Percentiles rank a stretch among this genome's conserved stretches.
Conservation (phyloP, 768 basidiomycete species). For the Cyclocybe aegerita region DNA sequence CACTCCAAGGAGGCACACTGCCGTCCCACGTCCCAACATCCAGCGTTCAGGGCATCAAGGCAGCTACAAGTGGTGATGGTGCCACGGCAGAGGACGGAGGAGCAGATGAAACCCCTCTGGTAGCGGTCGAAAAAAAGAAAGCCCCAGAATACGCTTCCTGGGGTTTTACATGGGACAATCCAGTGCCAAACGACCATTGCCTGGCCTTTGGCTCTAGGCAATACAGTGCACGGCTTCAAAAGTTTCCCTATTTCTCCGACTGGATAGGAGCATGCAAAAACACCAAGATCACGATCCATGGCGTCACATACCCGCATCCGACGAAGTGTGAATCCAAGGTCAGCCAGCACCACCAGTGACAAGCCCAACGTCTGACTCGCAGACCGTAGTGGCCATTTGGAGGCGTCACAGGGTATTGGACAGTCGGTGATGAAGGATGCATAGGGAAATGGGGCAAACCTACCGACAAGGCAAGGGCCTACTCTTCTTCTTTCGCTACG, state of each 20-base stretch:
- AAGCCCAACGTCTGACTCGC: neutral
- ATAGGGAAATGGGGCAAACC: conserved; percentile 28
- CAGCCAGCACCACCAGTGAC: neutral
- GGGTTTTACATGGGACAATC: conserved; percentile 24
- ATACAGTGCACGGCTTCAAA: conserved; percentile 28
- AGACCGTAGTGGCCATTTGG: conserved; percentile 28
- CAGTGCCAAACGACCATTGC: conserved; percentile 22
- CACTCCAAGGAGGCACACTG: no score
- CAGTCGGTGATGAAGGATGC: conserved; percentile 25
- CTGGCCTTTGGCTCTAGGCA: conserved; percentile 25
- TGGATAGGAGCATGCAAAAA: conserved; percentile 24
- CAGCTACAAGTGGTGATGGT: neutral
- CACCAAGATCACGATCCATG: conserved; percentile 27
- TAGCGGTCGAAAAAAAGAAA: neutral
- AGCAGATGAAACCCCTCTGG: neutral
- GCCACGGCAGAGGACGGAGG: no score
- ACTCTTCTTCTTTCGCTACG: no score
- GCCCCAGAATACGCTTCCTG: neutral
- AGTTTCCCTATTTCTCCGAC: conserved; percentile 24
- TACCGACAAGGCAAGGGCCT: conserved; percentile 23
- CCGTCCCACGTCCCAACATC: no score
- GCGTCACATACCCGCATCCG: conserved; percentile 19
- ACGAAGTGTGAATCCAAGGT: conserved; percentile 29
- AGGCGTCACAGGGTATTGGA: conserved; percentile 29
- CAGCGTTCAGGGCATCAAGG: neutral